Evolutionary conservation across 2,329 filamentous ascomycete species (phyloP), one percentile per base, ranked within the genome.

Genomic region (Dactylellina leptospora): DNA sequence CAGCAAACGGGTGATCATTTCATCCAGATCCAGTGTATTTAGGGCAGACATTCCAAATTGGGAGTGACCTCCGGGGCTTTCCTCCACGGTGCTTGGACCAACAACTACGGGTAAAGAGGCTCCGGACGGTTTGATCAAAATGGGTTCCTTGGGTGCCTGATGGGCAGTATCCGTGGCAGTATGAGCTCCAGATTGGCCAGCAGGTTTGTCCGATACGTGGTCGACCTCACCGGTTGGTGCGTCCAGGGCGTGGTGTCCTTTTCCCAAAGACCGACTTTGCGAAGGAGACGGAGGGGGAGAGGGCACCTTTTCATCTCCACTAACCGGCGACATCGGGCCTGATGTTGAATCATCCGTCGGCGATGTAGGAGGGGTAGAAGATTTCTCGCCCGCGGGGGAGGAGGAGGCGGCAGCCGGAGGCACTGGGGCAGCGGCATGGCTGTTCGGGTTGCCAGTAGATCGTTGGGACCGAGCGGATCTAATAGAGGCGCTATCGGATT

Each of bases 1-100:
- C 59, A 99, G 83, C 44, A 99, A 85, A 44, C 95, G 88, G 77
- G 93, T 92, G 79, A 99, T 99, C 84, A 96, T 97, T 78, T 99
- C 95, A 78, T 99, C 95, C 27, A 99, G 84, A 79, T 99, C 95
- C 76, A 95, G 91, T 33, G 93, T 87, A 80, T 96, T 96, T 78
- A 97, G 86, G 20, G 96, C 91, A 61, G 90, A 88, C 85, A 97
- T 96, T 74, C 91, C 90, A 81, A 96, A 90, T 63, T 60, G 16
- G 74, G 77, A 60, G 60, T 82, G 83, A 5, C 81, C 79, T 61
- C 80, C 80, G 2, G 81, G 79, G n/a, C 79, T 79, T 48, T 88
- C 86, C 20, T 84, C 82, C 42, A 80, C 79, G 33, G 77, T 75
- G 25, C 81, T 79, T 5, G 82, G 80, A 62, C 85, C 83, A 30